A percentile compares a stretch with the other conserved stretches of the same genome.
These are phyloP conservation scores for Aureobasidium musti DNA, from an alignment of 2,329 filamentous ascomycete genomes.

Conservation along the genomic window DNA sequence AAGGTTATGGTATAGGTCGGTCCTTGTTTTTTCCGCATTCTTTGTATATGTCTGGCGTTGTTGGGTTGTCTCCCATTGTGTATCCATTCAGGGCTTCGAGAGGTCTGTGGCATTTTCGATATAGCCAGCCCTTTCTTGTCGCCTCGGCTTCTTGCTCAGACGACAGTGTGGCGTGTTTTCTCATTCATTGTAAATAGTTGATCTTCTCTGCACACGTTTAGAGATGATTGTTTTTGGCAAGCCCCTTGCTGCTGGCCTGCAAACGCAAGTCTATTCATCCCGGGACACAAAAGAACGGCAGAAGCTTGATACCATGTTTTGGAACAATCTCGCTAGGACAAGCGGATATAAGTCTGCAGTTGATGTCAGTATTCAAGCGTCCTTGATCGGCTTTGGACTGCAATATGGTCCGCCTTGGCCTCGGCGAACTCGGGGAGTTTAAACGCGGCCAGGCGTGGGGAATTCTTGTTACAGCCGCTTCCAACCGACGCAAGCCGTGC, in stretches of 20 bases:
- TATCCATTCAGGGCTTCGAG: neutral
- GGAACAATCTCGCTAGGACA: no score
- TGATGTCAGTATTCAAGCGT: neutral
- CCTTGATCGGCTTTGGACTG: neutral
- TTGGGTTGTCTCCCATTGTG: neutral
- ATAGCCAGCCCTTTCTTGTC: neutral
- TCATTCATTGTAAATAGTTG: conserved; percentile 8
- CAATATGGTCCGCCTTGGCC: neutral
- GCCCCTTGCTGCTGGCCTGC: no score
- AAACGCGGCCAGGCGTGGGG: conserved; percentile 15
- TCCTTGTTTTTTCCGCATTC: neutral
- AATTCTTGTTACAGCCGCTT: conserved; percentile 1
- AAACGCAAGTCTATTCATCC: neutral
- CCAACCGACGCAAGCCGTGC: conserved; percentile 16
- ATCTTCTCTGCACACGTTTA: neutral
- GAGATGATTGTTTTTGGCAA: neutral
- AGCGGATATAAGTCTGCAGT: no score
- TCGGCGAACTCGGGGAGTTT: conserved; percentile 16
- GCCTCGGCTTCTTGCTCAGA: neutral
- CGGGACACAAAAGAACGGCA: neutral
- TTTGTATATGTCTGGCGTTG: conserved; percentile 14
- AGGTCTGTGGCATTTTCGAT: neutral
- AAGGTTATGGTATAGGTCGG: neutral
- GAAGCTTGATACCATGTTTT: neutral
- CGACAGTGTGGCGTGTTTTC: neutral